Conservation (phyloP, 805 yeast genomes). For the Candida ascalaphidarum region DNA sequence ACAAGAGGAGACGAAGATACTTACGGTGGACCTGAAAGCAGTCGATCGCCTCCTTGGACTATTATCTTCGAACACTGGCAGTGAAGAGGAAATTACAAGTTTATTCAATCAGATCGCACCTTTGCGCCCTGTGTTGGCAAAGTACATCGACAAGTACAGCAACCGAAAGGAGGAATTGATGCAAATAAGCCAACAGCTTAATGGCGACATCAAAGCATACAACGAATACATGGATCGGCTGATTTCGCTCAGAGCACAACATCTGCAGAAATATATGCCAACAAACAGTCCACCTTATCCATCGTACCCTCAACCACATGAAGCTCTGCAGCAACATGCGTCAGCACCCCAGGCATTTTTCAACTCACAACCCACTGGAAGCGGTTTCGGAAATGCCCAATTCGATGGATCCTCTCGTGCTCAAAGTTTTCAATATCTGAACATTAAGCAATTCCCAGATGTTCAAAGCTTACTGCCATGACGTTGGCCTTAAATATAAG, state of each 20-base stretch:
- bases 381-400: too few relatives aligned
- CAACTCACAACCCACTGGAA: too few relatives aligned
- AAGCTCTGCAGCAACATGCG: too few relatives aligned
- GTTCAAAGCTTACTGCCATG: too few relatives aligned
- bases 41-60: slow-evolving; percentile 64
- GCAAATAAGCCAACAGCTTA: slow-evolving; percentile 61
- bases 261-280: too few relatives aligned
- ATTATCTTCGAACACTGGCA: slow-evolving; percentile 28
- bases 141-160: slow-evolving; percentile 69
- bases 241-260: slow-evolving; percentile 6
- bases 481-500: too few relatives aligned
- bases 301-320: too few relatives aligned
- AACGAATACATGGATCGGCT: slow-evolving; percentile 54
- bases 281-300: too few relatives aligned
- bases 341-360: too few relatives aligned
- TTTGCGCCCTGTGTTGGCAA: slow-evolving; percentile 66
- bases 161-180: slow-evolving; percentile 70
- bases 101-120: slow-evolving; percentile 68
- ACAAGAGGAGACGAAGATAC: slow-evolving; percentile 43
- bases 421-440: too few relatives aligned
- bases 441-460: too few relatives aligned
- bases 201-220: slow-evolving; percentile 59
- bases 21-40: slow-evolving; percentile 42
- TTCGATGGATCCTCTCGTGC: too few relatives aligned
- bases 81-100: slow-evolving; percentile 61